Percentiles rank a stretch among this genome's conserved stretches.
Evolutionary conservation across 495 filamentous ascomycete genomes (phyloP).

Genomic region (Xanthoparmelia taractica): DNA sequence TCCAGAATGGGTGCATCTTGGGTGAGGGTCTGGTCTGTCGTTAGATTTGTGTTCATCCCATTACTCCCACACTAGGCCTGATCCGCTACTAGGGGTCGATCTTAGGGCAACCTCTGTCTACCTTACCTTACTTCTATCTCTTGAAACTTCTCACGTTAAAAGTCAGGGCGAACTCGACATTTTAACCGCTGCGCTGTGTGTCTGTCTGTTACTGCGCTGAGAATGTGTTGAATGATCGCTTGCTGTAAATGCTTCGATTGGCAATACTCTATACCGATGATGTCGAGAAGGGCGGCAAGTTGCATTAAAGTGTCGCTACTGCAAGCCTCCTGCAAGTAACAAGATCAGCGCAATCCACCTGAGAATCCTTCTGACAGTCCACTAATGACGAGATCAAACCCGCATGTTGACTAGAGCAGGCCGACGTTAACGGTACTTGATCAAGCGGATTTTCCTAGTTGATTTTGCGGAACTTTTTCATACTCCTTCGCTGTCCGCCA

Average conservation of each 20-base stretch:
- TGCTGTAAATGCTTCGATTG: background rate
- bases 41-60: constrained; percentile 1
- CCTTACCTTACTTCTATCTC: too few relatives aligned
- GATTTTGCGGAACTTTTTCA: background rate
- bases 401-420: background rate
- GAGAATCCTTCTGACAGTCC: background rate
- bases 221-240: background rate
- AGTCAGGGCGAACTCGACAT: background rate
- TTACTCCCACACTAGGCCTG: background rate
- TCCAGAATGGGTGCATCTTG: background rate
- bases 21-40: background rate
- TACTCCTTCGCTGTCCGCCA: background rate
- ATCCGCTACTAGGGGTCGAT: constrained; percentile 4
- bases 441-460: background rate
- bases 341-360: background rate
- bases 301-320: background rate
- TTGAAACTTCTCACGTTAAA: background rate
- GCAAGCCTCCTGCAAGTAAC: constrained; percentile 1
- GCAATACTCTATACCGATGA: background rate
- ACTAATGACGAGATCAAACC: background rate
- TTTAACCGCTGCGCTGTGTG: background rate
- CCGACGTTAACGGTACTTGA: background rate
- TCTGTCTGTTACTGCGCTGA: background rate
- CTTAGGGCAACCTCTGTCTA: background rate
- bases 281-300: background rate